A percentile compares a stretch with the other conserved stretches of the same genome.
These are phyloP conservation scores for Hordeum pubiflorum DNA, from an alignment of 202 grass and related monocot species.

Conservation along the genomic window DNA sequence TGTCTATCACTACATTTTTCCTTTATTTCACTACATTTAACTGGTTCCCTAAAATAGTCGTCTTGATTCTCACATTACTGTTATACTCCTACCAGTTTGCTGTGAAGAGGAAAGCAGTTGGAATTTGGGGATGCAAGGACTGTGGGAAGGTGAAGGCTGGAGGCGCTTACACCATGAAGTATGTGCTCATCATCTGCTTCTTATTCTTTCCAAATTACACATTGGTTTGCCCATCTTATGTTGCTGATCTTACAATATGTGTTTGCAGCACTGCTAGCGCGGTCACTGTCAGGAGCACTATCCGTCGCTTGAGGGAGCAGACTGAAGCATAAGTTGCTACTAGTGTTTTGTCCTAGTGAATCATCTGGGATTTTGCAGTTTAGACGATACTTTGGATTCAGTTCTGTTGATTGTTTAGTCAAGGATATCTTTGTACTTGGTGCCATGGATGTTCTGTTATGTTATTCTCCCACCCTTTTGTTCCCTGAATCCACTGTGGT, in stretches of 20 bases:
- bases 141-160: slow-evolving; percentile 80
- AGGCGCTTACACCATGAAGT: slow-evolving; percentile 89
- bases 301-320: slow-evolving; percentile 79
- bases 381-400: slow-evolving; percentile 1
- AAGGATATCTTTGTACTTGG: background rate
- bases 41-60: background rate
- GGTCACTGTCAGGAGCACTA: slow-evolving; percentile 72
- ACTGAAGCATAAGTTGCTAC: slow-evolving; percentile 50
- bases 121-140: slow-evolving; percentile 88
- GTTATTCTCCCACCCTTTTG: background rate
- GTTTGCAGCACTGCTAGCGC: slow-evolving; percentile 73
- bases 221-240: background rate
- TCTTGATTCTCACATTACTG: background rate
- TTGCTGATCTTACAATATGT: background rate
- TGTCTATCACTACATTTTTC: background rate
- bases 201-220: background rate
- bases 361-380: background rate
- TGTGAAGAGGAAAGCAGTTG: slow-evolving; percentile 80
- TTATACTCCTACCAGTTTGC: slow-evolving; percentile 40
- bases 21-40: background rate
- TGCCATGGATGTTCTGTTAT: background rate
- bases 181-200: background rate
- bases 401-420: background rate
- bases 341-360: background rate
- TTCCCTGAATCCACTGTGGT: background rate